These are phyloP conservation scores for Delitschia confertaspora DNA, from an alignment of 495 filamentous ascomycete genomes.

Conservation along the genomic window DNA sequence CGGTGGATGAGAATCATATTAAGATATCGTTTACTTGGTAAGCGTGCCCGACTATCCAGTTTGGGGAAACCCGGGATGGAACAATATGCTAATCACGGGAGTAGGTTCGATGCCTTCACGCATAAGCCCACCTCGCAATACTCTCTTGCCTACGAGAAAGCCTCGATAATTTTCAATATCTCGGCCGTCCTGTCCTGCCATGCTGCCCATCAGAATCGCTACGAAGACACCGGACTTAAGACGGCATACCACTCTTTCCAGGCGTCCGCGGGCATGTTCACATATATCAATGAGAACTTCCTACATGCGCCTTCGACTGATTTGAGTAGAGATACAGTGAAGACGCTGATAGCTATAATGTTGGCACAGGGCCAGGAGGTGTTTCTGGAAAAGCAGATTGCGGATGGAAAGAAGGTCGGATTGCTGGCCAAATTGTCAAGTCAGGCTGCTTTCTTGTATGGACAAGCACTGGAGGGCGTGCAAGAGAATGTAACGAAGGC, in stretches of 20 bases:
- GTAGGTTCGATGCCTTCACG: constrained; percentile 96
- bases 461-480: constrained; percentile 76
- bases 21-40: constrained; percentile 99
- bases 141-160: constrained; percentile 95
- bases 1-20: constrained; percentile 96
- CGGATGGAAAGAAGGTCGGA: constrained; percentile 86
- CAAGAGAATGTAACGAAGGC: constrained; percentile 88
- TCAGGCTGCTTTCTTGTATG: constrained; percentile 80
- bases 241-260: constrained; percentile 98
- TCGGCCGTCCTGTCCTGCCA: constrained; percentile 94
- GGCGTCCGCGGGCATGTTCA: constrained; percentile 97
- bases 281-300: constrained; percentile 99
- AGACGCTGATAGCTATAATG: constrained; percentile 85
- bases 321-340: constrained; percentile 87
- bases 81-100: constrained; percentile 4
- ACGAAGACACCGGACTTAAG: constrained; percentile 86
- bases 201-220: constrained; percentile 84
- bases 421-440: constrained; percentile 86
- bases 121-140: constrained; percentile 93
- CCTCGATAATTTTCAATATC: constrained; percentile 99
- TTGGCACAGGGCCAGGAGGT: constrained; percentile 94
- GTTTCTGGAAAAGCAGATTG: constrained; percentile 91
- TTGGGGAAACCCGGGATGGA: neutral
- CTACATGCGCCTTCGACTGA: constrained; percentile 93
- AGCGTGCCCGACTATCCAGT: constrained; percentile 20